These are phyloP conservation scores for Funneliformis caledonium DNA, from an alignment of 371 early-diverging fungal species.

Conservation along the genomic window DNA sequence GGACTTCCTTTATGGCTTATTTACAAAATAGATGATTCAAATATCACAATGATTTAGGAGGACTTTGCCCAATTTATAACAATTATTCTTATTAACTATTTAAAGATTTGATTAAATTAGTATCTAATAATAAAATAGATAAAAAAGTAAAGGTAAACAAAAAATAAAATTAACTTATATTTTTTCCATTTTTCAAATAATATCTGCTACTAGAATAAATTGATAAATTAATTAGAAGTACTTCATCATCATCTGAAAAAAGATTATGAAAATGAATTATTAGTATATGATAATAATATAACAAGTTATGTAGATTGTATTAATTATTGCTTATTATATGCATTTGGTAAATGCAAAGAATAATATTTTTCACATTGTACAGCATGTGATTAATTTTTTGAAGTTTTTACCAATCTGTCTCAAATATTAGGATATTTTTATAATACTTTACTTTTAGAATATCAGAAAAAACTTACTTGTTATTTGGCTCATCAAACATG, in stretches of 20 bases:
- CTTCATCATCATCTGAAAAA: neutral
- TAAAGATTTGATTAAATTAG: conserved; percentile 1
- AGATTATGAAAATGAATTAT: conserved; percentile 4
- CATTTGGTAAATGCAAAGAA: neutral
- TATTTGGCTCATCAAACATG: too few species aligned
- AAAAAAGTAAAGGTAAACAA: neutral
- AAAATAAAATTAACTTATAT: neutral
- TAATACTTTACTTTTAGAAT: too few species aligned
- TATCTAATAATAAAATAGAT: neutral
- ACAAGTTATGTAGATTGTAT: neutral
- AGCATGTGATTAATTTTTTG: too few species aligned
- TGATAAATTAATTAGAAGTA: neutral
- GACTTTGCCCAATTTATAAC: neutral
- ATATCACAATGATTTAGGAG: neutral
- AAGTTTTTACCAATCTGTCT: too few species aligned
- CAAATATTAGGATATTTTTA: too few species aligned
- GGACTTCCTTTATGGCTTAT: neutral
- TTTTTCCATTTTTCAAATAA: neutral
- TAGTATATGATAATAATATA: neutral
- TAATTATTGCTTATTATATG: conserved; percentile 19
- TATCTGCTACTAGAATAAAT: neutral
- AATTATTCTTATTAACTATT: neutral
- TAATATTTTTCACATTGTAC: too few species aligned
- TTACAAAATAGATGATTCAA: too few species aligned
- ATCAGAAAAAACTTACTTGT: too few species aligned